Percentiles rank a stretch among this genome's conserved stretches.
Conservation (phyloP, 139 green algal species). For the Micractinium conductrix region DNA sequence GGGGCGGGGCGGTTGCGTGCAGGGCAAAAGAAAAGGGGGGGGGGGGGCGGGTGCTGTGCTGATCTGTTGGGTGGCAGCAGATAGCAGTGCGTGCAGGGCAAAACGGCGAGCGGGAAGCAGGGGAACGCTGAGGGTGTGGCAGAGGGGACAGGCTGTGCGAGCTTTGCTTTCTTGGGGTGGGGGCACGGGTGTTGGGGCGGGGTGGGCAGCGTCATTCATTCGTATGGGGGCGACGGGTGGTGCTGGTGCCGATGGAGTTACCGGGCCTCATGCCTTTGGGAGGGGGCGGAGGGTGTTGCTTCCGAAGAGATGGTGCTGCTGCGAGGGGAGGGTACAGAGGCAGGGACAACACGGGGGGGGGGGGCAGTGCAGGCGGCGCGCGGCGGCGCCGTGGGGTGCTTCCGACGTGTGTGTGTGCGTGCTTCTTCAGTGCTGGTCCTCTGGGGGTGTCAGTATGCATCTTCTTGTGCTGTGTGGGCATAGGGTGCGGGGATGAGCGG, state of each 20-base stretch:
- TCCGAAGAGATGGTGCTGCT: not conserved
- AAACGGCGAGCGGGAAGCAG: not conserved
- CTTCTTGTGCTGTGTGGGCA: slow-evolving; percentile 16
- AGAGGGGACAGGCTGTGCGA: not conserved
- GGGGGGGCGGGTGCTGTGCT: not conserved
- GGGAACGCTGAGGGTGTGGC: not conserved
- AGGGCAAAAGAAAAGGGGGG: not conserved
- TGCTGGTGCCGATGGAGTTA: no score
- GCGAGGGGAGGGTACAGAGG: not conserved
- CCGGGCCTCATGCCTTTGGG: no score
- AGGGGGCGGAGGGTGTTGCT: not conserved
- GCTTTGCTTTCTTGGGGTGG: no score
- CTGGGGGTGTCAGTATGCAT: slow-evolving; percentile 3
- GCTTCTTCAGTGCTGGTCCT: not conserved
- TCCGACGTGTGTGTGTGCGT: not conserved
- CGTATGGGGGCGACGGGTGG: not conserved
- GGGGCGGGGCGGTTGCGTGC: not conserved
- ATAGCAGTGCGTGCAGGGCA: not conserved
- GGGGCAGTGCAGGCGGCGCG: slow-evolving; percentile 3
- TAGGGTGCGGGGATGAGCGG: not conserved
- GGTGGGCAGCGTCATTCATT: not conserved
- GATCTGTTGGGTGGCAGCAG: not conserved
- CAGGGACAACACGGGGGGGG: slow-evolving; percentile 3
- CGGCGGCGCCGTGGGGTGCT: not conserved
- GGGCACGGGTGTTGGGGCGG: not conserved